Percentiles rank a stretch among this genome's conserved stretches.
Evolutionary conservation across 2,329 filamentous ascomycete species (phyloP).

Genomic region (Pyrenochaeta sp.): DNA sequence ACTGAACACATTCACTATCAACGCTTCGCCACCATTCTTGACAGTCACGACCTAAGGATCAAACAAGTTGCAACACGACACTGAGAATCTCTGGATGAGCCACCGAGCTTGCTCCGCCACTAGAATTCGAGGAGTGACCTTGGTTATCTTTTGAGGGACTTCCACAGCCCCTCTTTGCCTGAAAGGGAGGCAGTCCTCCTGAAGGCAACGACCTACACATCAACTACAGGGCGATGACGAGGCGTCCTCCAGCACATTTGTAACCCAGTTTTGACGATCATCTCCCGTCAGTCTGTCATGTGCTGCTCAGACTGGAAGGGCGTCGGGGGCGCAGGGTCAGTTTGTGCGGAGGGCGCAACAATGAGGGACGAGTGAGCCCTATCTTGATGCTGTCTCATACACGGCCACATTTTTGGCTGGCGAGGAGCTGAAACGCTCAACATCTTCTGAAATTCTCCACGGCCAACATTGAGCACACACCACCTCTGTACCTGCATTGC

Average conservation of each 20-base stretch:
- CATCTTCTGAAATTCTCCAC: too few species aligned
- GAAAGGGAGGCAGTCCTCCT: constrained; percentile 2
- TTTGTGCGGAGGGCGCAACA: constrained; percentile 12
- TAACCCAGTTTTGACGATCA: neutral
- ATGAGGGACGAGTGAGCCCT: constrained; percentile 16
- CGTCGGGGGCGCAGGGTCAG: constrained; percentile 25
- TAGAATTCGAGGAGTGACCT: neutral
- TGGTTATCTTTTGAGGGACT: constrained; percentile 8
- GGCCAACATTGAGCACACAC: constrained; percentile 11
- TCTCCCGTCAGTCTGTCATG: constrained; percentile 1
- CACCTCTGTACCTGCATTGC: constrained; percentile 37
- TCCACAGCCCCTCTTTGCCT: constrained; percentile 1
- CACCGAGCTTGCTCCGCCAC: neutral
- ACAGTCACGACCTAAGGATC: too few species aligned
- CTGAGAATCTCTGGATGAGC: neutral
- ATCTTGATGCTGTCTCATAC: constrained; percentile 23
- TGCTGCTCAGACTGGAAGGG: constrained; percentile 12
- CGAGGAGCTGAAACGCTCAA: constrained; percentile 38
- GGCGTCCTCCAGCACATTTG: constrained; percentile 15
- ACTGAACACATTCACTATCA: too few species aligned
- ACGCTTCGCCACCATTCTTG: too few species aligned
- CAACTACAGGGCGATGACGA: constrained; percentile 24
- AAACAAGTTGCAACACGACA: neutral
- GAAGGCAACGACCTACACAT: too few species aligned
- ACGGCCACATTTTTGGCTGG: constrained; percentile 9